Conservation (phyloP, 768 basidiomycete species). For the Kockovaella imperatae region DNA sequence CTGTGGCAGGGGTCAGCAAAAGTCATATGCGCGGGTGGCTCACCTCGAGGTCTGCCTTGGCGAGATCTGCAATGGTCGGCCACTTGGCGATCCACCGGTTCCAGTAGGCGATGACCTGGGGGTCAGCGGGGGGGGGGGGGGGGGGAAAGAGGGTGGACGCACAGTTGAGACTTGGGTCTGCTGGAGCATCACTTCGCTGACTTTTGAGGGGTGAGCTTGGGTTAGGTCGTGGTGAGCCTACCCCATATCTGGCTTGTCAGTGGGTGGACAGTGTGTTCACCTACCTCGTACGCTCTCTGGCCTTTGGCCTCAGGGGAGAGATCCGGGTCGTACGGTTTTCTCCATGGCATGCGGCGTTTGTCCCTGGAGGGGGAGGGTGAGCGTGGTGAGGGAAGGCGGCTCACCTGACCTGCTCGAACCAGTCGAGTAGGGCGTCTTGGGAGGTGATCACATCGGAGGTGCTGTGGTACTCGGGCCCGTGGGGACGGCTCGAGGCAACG, state of each 20-base stretch:
- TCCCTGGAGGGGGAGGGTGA: conserved; percentile 32
- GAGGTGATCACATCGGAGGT: conserved; percentile 9
- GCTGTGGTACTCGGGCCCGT: conserved; percentile 24
- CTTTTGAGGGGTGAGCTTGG: conserved; percentile 6
- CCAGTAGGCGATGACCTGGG: conserved; percentile 79
- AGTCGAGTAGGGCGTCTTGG: conserved; percentile 46
- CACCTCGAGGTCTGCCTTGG: conserved; percentile 46
- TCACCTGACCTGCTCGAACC: conserved; percentile 63
- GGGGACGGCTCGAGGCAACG: no score
- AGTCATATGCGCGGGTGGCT: conserved; percentile 1
- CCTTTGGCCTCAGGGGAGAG: conserved; percentile 56
- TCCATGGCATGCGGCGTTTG: conserved; percentile 82
- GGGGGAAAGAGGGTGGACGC: background rate
- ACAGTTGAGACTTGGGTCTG: conserved; percentile 73
- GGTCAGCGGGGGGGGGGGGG: background rate
- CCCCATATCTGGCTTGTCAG: conserved; percentile 18
- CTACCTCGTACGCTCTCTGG: conserved; percentile 86
- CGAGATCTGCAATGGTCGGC: conserved; percentile 69
- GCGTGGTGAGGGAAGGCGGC: background rate
- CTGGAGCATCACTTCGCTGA: conserved; percentile 82
- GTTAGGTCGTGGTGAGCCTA: background rate
- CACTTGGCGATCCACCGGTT: conserved; percentile 78
- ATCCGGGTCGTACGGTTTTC: conserved; percentile 54
- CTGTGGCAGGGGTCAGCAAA: conserved; percentile 38
- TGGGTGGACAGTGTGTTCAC: conserved; percentile 10